phyloP scores from a whole-genome alignment of 2,329 filamentous ascomycete species.

The Raffaelea ambrosiae region DNA sequence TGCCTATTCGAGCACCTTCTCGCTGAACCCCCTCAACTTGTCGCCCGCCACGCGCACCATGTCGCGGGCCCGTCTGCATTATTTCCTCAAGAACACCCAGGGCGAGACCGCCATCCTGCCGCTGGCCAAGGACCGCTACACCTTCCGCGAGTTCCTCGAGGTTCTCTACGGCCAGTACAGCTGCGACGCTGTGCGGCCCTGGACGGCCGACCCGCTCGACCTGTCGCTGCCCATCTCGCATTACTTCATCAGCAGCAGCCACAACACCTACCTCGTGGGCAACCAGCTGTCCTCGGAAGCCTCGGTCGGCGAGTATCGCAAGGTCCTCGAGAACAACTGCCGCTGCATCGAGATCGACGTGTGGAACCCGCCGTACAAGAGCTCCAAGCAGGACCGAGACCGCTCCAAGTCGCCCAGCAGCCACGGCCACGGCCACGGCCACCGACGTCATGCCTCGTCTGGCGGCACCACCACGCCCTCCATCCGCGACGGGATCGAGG shows the following conservation, averaged over 20 bases:
- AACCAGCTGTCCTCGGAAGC: conserved; percentile 76
- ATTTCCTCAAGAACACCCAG: conserved; percentile 43
- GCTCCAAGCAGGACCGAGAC: conserved; percentile 25
- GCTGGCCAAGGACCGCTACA: conserved; percentile 32
- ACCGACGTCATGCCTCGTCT: conserved; percentile 22
- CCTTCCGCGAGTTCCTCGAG: conserved; percentile 40
- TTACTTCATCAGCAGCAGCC: conserved; percentile 91
- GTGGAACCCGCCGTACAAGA: conserved; percentile 61
- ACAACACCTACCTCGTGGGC: conserved; percentile 87
- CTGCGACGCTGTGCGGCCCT: conserved; percentile 30
- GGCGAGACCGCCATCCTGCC: conserved; percentile 28
- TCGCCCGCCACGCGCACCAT: conserved; percentile 14
- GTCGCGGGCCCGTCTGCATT: conserved; percentile 29
- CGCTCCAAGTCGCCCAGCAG: conserved; percentile 28
- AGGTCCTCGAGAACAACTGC: conserved; percentile 69
- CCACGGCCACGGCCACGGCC: conserved; percentile 36
- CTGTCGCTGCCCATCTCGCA: conserved; percentile 65
- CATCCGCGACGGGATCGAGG: conserved; percentile 33
- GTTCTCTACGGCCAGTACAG: conserved; percentile 35
- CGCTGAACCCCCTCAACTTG: no score
- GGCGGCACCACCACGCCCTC: conserved; percentile 18
- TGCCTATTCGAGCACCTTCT: conserved; percentile 6
- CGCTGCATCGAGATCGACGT: conserved; percentile 93
- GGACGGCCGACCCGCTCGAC: conserved; percentile 38
- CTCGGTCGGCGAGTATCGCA: conserved; percentile 67